A percentile compares a stretch with the other conserved stretches of the same genome.
phyloP scores from a whole-genome alignment of 192 early-diverging fungal genomes.

The Coemansia furcata region DNA sequence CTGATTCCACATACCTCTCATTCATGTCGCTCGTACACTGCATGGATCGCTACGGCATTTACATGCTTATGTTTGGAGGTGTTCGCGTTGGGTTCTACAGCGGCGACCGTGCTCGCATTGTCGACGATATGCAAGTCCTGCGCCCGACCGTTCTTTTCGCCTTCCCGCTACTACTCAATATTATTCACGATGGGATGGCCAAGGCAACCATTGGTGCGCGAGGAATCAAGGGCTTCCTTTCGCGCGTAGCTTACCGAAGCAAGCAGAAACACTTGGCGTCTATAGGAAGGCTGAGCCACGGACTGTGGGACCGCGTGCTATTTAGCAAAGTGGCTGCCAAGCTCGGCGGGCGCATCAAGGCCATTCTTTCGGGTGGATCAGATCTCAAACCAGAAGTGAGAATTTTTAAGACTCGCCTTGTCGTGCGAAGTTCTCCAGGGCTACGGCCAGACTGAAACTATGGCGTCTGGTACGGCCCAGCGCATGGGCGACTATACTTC shows the following conservation, averaged over 20 bases:
- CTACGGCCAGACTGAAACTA: slow-evolving; percentile 80
- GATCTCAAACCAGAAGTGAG: slow-evolving; percentile 71
- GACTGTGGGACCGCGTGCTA: slow-evolving; percentile 82
- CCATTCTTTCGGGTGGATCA: slow-evolving; percentile 66
- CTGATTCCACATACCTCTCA: slow-evolving; percentile 42
- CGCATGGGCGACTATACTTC: slow-evolving; percentile 53
- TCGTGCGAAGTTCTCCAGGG: slow-evolving; percentile 72
- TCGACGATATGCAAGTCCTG: slow-evolving; percentile 73
- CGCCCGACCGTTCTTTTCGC: slow-evolving; percentile 70
- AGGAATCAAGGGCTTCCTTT: slow-evolving; percentile 41
- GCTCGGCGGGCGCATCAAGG: slow-evolving; percentile 73
- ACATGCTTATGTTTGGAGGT: slow-evolving; percentile 51
- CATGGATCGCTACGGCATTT: slow-evolving; percentile 63
- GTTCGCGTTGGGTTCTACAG: slow-evolving; percentile 72
- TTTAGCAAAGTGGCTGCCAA: slow-evolving; percentile 74
- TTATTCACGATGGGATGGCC: slow-evolving; percentile 71
- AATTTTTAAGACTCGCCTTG: slow-evolving; percentile 68
- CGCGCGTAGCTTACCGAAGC: slow-evolving; percentile 50
- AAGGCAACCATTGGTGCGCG: slow-evolving; percentile 51
- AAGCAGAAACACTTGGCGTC: slow-evolving; percentile 60
- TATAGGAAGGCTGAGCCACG: slow-evolving; percentile 57
- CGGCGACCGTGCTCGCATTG: slow-evolving; percentile 63
- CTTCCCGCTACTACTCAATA: slow-evolving; percentile 76
- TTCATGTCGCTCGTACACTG: slow-evolving; percentile 81
- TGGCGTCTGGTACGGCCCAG: slow-evolving; percentile 48